phyloP scores from a whole-genome alignment of 1,139 yeast species.

The Geotrichum bryndzae region DNA sequence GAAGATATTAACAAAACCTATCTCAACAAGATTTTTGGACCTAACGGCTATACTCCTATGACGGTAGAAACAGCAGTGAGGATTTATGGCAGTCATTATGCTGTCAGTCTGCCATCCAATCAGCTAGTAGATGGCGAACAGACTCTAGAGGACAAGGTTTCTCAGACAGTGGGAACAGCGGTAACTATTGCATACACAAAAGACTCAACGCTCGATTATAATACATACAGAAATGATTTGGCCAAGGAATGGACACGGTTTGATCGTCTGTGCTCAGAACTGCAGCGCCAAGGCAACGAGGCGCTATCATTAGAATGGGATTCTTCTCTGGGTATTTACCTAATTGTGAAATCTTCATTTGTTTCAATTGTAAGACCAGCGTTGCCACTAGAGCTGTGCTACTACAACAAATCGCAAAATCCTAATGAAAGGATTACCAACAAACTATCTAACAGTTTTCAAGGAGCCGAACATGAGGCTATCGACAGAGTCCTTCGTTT shows the following conservation, averaged over 20 bases:
- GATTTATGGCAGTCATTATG: conserved; percentile 34
- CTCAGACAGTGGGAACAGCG: conserved; percentile 30
- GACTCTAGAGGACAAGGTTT: conserved; percentile 33
- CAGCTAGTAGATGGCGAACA: conserved; percentile 18
- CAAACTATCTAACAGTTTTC: background rate
- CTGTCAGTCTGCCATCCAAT: conserved; percentile 9
- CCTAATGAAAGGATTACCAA: conserved; percentile 16
- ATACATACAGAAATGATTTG: conserved; percentile 31
- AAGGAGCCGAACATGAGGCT: background rate
- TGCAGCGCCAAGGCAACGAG: conserved; percentile 54
- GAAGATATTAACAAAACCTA: conserved; percentile 39
- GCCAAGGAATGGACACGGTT: conserved; percentile 53
- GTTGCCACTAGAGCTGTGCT: conserved; percentile 24
- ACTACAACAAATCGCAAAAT: conserved; percentile 22
- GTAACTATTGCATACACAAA: conserved; percentile 20
- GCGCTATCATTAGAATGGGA: conserved; percentile 40
- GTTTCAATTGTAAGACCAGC: conserved; percentile 23
- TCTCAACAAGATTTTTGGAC: conserved; percentile 42
- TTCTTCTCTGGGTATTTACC: conserved; percentile 17
- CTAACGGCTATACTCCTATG: conserved; percentile 43
- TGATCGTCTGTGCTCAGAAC: conserved; percentile 60
- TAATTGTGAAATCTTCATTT: conserved; percentile 24
- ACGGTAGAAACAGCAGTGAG: conserved; percentile 43
- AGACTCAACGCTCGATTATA: conserved; percentile 18
- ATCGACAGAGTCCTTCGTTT: conserved; percentile 5